Evolutionary conservation across 164 flowering plant genomes (phyloP), one percentile per base, ranked within the genome.

Genomic region (Umbellularia californica): DNA sequence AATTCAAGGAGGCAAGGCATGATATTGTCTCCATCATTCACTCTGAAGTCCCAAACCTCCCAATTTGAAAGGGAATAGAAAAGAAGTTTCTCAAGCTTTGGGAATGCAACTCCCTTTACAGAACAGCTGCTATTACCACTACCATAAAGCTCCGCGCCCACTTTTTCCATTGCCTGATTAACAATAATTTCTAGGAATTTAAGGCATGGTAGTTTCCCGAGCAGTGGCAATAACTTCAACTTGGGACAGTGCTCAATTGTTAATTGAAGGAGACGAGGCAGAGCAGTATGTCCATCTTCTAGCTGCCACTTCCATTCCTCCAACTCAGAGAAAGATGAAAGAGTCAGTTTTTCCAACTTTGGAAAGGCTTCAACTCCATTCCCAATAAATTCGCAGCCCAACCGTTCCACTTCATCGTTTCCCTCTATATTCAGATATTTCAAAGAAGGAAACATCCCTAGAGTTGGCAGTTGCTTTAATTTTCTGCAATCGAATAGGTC

Each of bases 151-250:
- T 13, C 68, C 0, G 24, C 6, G 23, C 82, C 81, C 13, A 79
- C n/a, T 35, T 23, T 15, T 13, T 70, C 58, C 67, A 82, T 50
- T 9, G 58, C 28, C 1, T 64, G 51, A 77, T 77, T 73, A 23
- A n/a, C 14, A 27, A 27, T 10, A 12, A 80, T 5, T 1, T 50
- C 11, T 28, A 80, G 74, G 14, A 12, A 5, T 62, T 20, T 60
- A 6, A 80, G 80, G 24, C 24, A 58, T 5, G 58, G 35, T 23
- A 72, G 33, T 64, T 20, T 60, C 22, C 72, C 65, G 7, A 70
- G 70, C 5, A 60, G 50, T 2, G 82, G 74, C n/a, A 82, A n/a
- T 11, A 73, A 28, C 33, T 71, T 41, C 10, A 66, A 63, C 41
- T 19, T 41, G 15, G 5, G 1, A n/a, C 69, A 68, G n/a, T 33